Evolutionary conservation across 2,329 filamentous ascomycete species (phyloP).

Genomic region (Fusarium albidum): DNA sequence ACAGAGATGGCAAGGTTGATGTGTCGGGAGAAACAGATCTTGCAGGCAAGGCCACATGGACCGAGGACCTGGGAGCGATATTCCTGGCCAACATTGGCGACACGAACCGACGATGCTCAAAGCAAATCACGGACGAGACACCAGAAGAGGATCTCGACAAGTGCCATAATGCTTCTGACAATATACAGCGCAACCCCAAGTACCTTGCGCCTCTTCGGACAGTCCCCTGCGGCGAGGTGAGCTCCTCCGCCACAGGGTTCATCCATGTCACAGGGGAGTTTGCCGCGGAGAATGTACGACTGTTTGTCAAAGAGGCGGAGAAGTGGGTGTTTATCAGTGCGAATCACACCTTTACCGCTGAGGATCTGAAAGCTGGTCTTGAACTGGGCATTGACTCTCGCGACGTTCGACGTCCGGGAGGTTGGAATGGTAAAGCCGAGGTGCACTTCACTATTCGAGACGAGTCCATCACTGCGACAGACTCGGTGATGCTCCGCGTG

Average conservation of each 20-base stretch:
- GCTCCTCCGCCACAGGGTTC: no score
- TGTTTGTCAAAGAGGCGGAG: conserved; percentile 20
- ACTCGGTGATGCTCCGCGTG: conserved; percentile 41
- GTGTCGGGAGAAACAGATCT: conserved; percentile 23
- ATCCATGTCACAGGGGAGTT: no score
- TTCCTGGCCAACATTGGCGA: conserved; percentile 49
- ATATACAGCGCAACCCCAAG: conserved; percentile 40
- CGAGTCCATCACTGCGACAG: conserved; percentile 35
- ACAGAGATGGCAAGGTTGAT: conserved; percentile 45
- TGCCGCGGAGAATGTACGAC: no score
- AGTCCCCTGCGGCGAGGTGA: no score
- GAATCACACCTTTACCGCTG: conserved; percentile 39
- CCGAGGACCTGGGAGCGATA: conserved; percentile 39
- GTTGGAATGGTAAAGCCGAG: conserved; percentile 41
- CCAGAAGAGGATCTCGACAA: conserved; percentile 36
- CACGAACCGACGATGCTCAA: conserved; percentile 40
- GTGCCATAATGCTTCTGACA: conserved; percentile 46
- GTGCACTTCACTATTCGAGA: conserved; percentile 39
- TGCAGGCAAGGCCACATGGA: conserved; percentile 34
- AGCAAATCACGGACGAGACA: no score
- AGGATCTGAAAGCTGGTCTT: conserved; percentile 40
- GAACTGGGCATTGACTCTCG: conserved; percentile 46
- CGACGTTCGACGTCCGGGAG: conserved; percentile 26
- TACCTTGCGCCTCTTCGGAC: conserved; percentile 45
- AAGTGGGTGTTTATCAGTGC: conserved; percentile 36